Evolutionary conservation across 164 flowering plant species (phyloP).

Genomic region (Stephania yunnanensis): DNA sequence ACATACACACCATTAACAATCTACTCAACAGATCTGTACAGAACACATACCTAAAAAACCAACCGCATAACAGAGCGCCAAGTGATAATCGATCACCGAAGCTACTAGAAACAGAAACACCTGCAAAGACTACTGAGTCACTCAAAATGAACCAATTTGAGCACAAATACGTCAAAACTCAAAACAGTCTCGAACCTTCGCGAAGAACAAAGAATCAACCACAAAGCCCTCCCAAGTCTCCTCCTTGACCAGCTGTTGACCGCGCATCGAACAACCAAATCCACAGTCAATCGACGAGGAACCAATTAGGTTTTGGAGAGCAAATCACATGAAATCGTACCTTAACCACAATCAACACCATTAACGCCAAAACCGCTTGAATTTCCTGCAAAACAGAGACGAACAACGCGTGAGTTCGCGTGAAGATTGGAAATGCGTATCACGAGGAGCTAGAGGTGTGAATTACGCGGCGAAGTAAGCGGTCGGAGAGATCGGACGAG

Average conservation of each 20-base stretch:
- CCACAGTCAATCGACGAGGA: not conserved
- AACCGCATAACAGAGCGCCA: slow-evolving; percentile 67
- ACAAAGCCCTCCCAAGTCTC: slow-evolving; percentile 87
- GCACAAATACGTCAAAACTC: not conserved
- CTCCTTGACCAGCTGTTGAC: slow-evolving; percentile 51
- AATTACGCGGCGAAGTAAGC: slow-evolving; percentile 57
- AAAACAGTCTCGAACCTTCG: slow-evolving; percentile 44
- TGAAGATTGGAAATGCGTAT: not conserved
- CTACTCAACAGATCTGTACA: not conserved
- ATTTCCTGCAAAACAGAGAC: slow-evolving; percentile 45
- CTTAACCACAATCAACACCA: slow-evolving; percentile 46
- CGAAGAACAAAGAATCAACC: slow-evolving; percentile 58
- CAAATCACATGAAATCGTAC: slow-evolving; percentile 21
- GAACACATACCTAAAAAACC: slow-evolving; percentile 53
- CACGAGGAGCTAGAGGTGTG: not conserved
- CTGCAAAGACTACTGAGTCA: slow-evolving; percentile 29
- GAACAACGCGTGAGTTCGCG: not conserved
- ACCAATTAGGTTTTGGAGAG: too few species aligned
- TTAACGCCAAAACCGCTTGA: slow-evolving; percentile 63
- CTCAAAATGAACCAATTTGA: not conserved
- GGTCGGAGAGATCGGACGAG: slow-evolving; percentile 36
- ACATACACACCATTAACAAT: too few species aligned
- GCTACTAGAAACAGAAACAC: slow-evolving; percentile 58
- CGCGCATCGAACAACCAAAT: slow-evolving; percentile 6
- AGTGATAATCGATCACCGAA: slow-evolving; percentile 56